Evolutionary conservation across 2,329 filamentous ascomycete species (phyloP).

Genomic region (Ascochyta clinopodiicola): DNA sequence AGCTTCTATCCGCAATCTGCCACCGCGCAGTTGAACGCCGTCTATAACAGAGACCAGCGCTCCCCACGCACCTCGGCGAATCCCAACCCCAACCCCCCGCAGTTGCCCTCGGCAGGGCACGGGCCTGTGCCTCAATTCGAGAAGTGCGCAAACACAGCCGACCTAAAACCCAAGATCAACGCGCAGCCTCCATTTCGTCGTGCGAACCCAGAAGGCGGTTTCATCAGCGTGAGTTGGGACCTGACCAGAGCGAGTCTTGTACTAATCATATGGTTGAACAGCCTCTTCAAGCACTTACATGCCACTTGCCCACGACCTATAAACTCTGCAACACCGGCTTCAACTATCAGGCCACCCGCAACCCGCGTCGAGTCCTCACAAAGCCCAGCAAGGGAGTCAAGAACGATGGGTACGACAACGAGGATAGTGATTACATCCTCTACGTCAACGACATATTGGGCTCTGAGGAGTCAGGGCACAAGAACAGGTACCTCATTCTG

Average conservation of each 20-base stretch:
- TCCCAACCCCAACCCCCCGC: conserved; percentile 59
- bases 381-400: conserved; percentile 98
- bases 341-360: conserved; percentile 98
- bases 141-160: conserved; percentile 73
- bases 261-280: conserved; percentile 50
- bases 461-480: conserved; percentile 97
- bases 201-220: conserved; percentile 95
- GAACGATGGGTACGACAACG: conserved; percentile 98
- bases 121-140: conserved; percentile 87
- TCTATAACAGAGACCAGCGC: conserved; percentile 62
- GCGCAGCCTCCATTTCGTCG: conserved; percentile 87
- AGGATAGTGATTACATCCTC: conserved; percentile 98
- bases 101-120: conserved; percentile 55
- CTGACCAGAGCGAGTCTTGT: not conserved
- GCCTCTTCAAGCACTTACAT: conserved; percentile 94
- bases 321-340: conserved; percentile 97
- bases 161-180: conserved; percentile 84
- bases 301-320: conserved; percentile 92
- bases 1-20: conserved; percentile 76
- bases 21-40: conserved; percentile 73
- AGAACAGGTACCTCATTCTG: conserved; percentile 97
- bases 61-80: conserved; percentile 54
- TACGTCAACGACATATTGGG: conserved; percentile 99
- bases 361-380: conserved; percentile 91
- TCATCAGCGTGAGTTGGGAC: conserved; percentile 80